Percentiles rank a stretch among this genome's conserved stretches.
Conservation (phyloP, 257 asterid species). For the Nicotiana attenuata region DNA sequence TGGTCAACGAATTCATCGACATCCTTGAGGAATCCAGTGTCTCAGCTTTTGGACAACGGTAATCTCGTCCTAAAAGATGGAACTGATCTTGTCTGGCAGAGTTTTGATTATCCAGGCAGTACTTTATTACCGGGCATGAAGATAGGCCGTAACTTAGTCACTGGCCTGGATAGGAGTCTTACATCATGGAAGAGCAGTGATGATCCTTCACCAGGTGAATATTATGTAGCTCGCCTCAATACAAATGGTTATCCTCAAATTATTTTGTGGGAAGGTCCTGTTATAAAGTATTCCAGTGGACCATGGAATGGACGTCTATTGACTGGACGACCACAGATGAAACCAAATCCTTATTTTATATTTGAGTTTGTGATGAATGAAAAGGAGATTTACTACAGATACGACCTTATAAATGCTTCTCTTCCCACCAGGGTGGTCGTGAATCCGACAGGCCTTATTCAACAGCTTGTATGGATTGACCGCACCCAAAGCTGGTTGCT, state of each 20-base stretch:
- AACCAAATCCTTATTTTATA: not conserved
- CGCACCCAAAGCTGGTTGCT: not conserved
- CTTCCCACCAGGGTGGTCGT: not conserved
- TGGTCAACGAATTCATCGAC: slow-evolving; percentile 14
- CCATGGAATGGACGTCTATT: slow-evolving; percentile 7
- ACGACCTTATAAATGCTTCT: not conserved
- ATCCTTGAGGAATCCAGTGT: not conserved
- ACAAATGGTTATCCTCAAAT: slow-evolving; percentile 1
- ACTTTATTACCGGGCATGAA: slow-evolving; percentile 19
- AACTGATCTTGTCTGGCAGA: slow-evolving; percentile 13
- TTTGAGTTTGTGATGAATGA: not conserved
- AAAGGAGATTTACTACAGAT: not conserved
- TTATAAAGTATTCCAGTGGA: not conserved
- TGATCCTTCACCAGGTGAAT: slow-evolving; percentile 18
- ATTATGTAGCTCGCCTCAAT: slow-evolving; percentile 4
- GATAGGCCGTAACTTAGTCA: slow-evolving; percentile 3
- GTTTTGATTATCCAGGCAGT: slow-evolving; percentile 15
- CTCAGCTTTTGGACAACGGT: slow-evolving; percentile 8
- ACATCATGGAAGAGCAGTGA: slow-evolving; percentile 16
- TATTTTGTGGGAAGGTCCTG: not conserved
- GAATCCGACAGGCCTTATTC: not conserved
- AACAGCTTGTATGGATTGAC: not conserved
- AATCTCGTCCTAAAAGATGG: slow-evolving; percentile 12
- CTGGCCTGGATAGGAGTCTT: not conserved
- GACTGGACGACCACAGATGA: not conserved